Conservation (phyloP, 768 basidiomycete species). For the Leucosporidium creatinivorum region DNA sequence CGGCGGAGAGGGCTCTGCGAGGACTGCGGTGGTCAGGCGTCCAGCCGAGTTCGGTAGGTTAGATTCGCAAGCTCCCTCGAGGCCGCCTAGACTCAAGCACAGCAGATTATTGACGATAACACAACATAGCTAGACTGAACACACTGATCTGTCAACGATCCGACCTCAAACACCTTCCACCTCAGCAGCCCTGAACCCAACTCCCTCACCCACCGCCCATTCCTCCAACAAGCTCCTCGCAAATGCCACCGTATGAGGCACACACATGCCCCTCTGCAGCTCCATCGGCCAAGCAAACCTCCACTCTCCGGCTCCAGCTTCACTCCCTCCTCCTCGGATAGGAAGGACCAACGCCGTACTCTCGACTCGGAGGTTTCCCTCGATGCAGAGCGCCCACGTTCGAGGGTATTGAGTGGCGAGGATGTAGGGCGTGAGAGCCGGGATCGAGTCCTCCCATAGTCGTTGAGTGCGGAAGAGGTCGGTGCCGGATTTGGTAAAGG, state of each 20-base stretch:
- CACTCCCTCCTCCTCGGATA: not conserved
- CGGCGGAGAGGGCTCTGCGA: too few species aligned
- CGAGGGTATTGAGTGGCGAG: constrained; percentile 1
- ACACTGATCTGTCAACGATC: too few species aligned
- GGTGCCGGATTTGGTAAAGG: constrained; percentile 17
- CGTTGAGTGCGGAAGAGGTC: constrained; percentile 26
- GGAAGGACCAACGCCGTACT: constrained; percentile 6
- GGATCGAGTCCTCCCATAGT: constrained; percentile 15
- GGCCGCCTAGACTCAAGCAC: too few species aligned
- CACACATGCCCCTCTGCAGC: constrained; percentile 9
- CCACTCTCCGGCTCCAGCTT: not conserved
- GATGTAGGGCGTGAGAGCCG: not conserved
- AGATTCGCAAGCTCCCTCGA: too few species aligned
- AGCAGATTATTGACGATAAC: too few species aligned
- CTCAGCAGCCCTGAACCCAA: constrained; percentile 1
- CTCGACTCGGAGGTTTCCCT: not conserved
- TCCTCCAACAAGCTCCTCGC: constrained; percentile 12
- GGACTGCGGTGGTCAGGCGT: too few species aligned
- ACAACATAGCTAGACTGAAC: too few species aligned
- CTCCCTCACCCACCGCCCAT: constrained; percentile 4
- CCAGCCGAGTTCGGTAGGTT: too few species aligned
- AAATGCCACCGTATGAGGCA: constrained; percentile 17
- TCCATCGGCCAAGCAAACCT: constrained; percentile 15
- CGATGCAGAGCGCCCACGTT: not conserved
- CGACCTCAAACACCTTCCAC: not conserved